Percentiles rank a stretch among this genome's conserved stretches.
Evolutionary conservation across 202 grass and related monocot genomes (phyloP).

Genomic region (Bolboschoenoplectus hybrid): DNA sequence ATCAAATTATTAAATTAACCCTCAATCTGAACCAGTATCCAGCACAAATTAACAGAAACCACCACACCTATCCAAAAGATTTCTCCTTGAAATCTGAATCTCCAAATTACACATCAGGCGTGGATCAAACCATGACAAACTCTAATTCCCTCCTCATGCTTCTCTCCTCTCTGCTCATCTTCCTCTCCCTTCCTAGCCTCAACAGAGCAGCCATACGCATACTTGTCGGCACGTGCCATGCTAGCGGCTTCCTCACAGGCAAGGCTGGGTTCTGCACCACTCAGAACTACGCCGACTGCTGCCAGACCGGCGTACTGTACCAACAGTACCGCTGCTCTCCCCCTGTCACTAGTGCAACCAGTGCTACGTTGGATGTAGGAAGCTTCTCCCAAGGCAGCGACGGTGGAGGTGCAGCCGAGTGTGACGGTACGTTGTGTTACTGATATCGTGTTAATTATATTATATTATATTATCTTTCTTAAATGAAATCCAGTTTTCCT

Average conservation of each 20-base stretch:
- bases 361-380: constrained; percentile 47
- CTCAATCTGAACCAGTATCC: not conserved
- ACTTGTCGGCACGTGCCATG: constrained; percentile 35
- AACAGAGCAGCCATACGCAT: constrained; percentile 27
- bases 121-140: constrained; percentile 15
- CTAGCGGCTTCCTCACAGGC: constrained; percentile 58
- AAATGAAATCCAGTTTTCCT: not conserved
- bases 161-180: constrained; percentile 20
- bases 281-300: constrained; percentile 54
- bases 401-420: constrained; percentile 55
- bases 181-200: constrained; percentile 29
- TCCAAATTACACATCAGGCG: not conserved
- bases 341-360: constrained; percentile 36
- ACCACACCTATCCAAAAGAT: not conserved
- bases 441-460: not conserved
- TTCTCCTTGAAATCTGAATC: constrained; percentile 28
- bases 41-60: no score
- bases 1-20: not conserved
- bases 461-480: not conserved
- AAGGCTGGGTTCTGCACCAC: constrained; percentile 47
- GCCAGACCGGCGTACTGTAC: constrained; percentile 48
- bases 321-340: constrained; percentile 57
- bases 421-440: constrained; percentile 35
- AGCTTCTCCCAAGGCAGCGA: constrained; percentile 52
- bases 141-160: constrained; percentile 20